Percentiles rank a stretch among this genome's conserved stretches.
These are phyloP conservation scores for Colletotrichum siamense DNA, from an alignment of 2,329 filamentous ascomycete species.

Conservation along the genomic window DNA sequence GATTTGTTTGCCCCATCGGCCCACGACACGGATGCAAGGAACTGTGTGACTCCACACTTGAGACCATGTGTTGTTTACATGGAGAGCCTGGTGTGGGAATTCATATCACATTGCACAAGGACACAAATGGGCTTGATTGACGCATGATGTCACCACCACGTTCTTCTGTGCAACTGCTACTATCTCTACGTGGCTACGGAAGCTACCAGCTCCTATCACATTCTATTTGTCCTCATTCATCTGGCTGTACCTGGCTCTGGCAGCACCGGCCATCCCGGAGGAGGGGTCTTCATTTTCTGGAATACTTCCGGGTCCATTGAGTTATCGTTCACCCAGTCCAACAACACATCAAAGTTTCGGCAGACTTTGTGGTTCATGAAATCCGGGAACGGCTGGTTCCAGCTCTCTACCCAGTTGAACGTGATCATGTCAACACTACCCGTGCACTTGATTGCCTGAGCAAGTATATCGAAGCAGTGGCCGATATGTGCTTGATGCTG, in stretches of 20 bases:
- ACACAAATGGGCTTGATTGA: neutral
- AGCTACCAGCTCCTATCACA: neutral
- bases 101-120: neutral
- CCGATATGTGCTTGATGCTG: constrained; percentile 29
- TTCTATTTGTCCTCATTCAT: neutral
- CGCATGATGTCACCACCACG: neutral
- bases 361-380: constrained; percentile 36
- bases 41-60: neutral
- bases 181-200: neutral
- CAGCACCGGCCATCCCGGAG: neutral
- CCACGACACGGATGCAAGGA: neutral
- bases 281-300: neutral
- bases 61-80: neutral
- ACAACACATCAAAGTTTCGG: constrained; percentile 29
- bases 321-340: constrained; percentile 20
- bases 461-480: constrained; percentile 34
- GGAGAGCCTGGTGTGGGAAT: neutral
- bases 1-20: neutral
- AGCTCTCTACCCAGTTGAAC: constrained; percentile 34
- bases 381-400: constrained; percentile 33
- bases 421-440: constrained; percentile 36
- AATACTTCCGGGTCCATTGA: constrained; percentile 1
- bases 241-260: neutral
- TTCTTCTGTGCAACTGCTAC: neutral
- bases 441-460: constrained; percentile 35